Evolutionary conservation across 2,329 filamentous ascomycete species (phyloP), one percentile per base, ranked within the genome.

Genomic region (Sporothrix globosa): DNA sequence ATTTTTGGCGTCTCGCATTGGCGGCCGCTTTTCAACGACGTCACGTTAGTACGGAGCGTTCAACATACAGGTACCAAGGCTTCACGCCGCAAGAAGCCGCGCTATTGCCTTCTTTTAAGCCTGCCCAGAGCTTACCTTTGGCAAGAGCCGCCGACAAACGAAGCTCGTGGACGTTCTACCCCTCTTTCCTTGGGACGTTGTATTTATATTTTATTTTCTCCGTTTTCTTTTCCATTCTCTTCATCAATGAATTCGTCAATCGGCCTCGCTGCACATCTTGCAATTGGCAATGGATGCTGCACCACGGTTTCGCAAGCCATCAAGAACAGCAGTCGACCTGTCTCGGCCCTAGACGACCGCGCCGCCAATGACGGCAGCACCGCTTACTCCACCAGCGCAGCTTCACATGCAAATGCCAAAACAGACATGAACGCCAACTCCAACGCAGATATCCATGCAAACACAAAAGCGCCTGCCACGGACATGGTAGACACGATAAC

Each of bases 231-330:
- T 24, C 46, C 21, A n/a, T n/a, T 21, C 46, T 61, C 6, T 24
- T 6, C n/a, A 10, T 39, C 14, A 50, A 70, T 68, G 54, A 67
- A 50, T 46, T 41, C 69, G 11, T 68, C 67, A 17, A 69, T 67
- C 44, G 27, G 60, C 19, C 48, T 63, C 7, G 60, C 65, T 66
- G 60, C 69, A 39, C 69, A 61, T 60, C 66, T 67, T 60, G 63
- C 71, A 7, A 63, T 67, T 21, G 61, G 70, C 63, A 70, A 73
- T 74, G 73, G 69, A 50, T 67, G 46, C 67, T 61, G 53, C 24
- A 27, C 54, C 68, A 72, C 71, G 70, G 72, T 73, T 44, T 48
- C 71, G 44, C 66, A 72, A 27, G 1, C 54, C 21, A 41, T 11
- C 53, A 66, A 69, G 21, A 70, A 66, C 67, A 71, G 67, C 52